These are phyloP conservation scores for Xylariaceae sp. DNA, from an alignment of 2,329 filamentous ascomycete species.

Conservation along the genomic window DNA sequence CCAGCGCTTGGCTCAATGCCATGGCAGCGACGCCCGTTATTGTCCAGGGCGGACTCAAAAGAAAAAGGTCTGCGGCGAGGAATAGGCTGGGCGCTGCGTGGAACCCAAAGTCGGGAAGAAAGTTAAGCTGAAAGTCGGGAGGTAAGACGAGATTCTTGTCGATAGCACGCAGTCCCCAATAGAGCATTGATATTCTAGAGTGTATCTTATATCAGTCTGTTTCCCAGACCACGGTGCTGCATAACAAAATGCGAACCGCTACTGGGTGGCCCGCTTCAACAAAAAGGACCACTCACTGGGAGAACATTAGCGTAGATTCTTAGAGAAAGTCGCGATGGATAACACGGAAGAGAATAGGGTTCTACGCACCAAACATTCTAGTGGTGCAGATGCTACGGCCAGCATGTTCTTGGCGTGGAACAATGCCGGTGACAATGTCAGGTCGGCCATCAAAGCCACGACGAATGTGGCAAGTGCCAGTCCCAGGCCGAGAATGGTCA, in stretches of 20 bases:
- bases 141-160: conserved; percentile 53
- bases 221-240: too few species aligned
- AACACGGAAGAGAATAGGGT: too few species aligned
- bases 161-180: conserved; percentile 66
- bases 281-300: too few species aligned
- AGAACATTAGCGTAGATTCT: too few species aligned
- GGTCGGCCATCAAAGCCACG: conserved; percentile 61
- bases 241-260: too few species aligned
- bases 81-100: conserved; percentile 65
- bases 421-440: conserved; percentile 55
- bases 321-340: too few species aligned
- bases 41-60: conserved; percentile 72
- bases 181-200: conserved; percentile 59
- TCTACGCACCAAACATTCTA: conserved; percentile 55
- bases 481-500: conserved; percentile 70
- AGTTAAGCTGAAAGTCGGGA: conserved; percentile 53
- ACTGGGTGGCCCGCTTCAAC: too few species aligned
- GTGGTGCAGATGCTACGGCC: conserved; percentile 62
- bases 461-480: conserved; percentile 60
- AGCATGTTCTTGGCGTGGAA: conserved; percentile 68
- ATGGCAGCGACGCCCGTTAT: conserved; percentile 60
- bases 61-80: conserved; percentile 61
- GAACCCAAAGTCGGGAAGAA: conserved; percentile 61
- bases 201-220: too few species aligned
- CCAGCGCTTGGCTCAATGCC: conserved; percentile 55